A percentile compares a stretch with the other conserved stretches of the same genome.
Evolutionary conservation across 2,329 filamentous ascomycete species (phyloP).

Genomic region (Hymenotorrendiella dingleyae): DNA sequence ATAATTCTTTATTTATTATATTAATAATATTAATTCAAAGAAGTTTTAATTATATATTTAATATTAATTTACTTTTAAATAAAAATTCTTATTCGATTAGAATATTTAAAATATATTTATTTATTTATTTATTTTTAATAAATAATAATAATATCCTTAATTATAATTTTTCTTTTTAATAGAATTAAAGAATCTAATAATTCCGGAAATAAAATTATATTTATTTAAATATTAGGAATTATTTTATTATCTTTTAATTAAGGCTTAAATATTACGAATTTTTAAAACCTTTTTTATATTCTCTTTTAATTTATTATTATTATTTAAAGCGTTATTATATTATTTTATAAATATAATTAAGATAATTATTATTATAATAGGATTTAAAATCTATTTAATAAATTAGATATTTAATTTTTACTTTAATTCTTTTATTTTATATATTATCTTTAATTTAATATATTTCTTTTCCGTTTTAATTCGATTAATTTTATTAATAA

Average conservation of each 20-base stretch:
- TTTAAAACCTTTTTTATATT: not conserved
- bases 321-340: not conserved
- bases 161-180: not conserved
- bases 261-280: not conserved
- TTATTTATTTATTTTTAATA: not conserved
- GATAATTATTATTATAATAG: not conserved
- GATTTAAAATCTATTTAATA: too few relatives aligned
- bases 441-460: too few relatives aligned
- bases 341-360: not conserved
- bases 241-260: not conserved
- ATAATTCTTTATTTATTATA: not conserved
- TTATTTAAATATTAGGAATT: not conserved
- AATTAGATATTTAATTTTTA: too few relatives aligned
- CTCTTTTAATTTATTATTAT: not conserved
- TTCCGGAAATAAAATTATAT: not conserved
- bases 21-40: not conserved
- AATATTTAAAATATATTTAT: not conserved
- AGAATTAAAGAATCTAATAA: too few relatives aligned
- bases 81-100: not conserved
- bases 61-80: not conserved
- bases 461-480: too few relatives aligned
- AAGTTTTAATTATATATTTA: not conserved
- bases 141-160: not conserved
- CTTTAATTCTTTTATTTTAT: too few relatives aligned
- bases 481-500: too few relatives aligned